A percentile compares a stretch with the other conserved stretches of the same genome.
Conservation (phyloP, 2,329 filamentous ascomycete genomes). For the Nigrospora sphaerica region DNA sequence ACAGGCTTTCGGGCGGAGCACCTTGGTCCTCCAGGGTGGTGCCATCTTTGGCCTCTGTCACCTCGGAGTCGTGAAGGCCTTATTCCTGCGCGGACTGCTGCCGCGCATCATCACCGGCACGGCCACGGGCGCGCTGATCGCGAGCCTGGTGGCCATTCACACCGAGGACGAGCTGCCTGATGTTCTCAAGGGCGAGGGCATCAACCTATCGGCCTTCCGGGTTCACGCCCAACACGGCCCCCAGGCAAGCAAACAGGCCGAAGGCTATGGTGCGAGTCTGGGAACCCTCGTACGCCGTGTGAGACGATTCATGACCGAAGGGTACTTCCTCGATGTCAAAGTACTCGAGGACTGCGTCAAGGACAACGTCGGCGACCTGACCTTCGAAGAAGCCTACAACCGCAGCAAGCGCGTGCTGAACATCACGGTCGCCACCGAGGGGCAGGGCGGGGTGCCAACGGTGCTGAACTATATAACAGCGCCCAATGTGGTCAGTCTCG, state of each 20-base stretch:
- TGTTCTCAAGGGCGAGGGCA: constrained; percentile 70
- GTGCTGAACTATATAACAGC: constrained; percentile 89
- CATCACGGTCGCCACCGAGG: constrained; percentile 77
- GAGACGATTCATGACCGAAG: constrained; percentile 63
- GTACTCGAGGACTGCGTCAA: constrained; percentile 79
- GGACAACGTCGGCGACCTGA: constrained; percentile 80
- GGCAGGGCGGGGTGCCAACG: constrained; percentile 69
- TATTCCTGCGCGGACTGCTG: constrained; percentile 72
- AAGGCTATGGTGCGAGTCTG: constrained; percentile 47
- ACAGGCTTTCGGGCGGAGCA: constrained; percentile 81
- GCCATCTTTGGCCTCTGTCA: constrained; percentile 90
- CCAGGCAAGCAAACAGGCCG: constrained; percentile 26
- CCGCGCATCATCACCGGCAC: constrained; percentile 90
- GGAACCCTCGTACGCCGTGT: constrained; percentile 60
- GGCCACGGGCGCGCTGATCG: constrained; percentile 83
- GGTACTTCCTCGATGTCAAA: constrained; percentile 76
- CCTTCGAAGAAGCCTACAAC: constrained; percentile 87
- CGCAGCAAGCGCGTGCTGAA: constrained; percentile 83
- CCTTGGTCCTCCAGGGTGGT: constrained; percentile 80
- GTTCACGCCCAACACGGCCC: constrained; percentile 25
- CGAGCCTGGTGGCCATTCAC: constrained; percentile 79
- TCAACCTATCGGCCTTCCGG: constrained; percentile 76
- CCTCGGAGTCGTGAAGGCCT: constrained; percentile 80
- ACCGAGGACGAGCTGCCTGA: constrained; percentile 75
- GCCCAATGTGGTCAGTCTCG: constrained; percentile 71